Conservation (phyloP, 768 basidiomycete genomes). For the Russula lepida region DNA sequence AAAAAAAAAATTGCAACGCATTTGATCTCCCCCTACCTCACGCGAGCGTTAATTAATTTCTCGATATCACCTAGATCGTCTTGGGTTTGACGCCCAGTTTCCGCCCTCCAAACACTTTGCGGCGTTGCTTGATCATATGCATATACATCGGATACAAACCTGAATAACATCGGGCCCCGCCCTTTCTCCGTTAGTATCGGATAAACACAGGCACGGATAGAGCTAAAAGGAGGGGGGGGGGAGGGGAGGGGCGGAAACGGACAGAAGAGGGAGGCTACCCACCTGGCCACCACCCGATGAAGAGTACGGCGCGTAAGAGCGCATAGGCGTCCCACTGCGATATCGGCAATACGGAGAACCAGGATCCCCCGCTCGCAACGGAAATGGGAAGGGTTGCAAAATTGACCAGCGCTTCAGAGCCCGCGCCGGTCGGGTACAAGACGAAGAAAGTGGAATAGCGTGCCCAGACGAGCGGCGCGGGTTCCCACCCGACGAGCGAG, state of each 20-base stretch:
- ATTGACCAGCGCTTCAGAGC: constrained; percentile 81
- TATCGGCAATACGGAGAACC: constrained; percentile 16
- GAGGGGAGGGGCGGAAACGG: background rate
- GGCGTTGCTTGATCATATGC: constrained; percentile 51
- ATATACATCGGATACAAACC: constrained; percentile 49
- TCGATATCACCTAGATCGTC: constrained; percentile 16
- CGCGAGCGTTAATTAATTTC: background rate
- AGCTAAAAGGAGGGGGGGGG: background rate
- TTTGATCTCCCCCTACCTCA: background rate
- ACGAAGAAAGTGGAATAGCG: constrained; percentile 93
- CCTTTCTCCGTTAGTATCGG: background rate
- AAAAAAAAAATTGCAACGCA: background rate
- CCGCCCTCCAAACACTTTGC: constrained; percentile 42
- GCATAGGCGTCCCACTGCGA: constrained; percentile 36
- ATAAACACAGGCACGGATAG: background rate
- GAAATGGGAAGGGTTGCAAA: constrained; percentile 58
- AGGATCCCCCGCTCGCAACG: constrained; percentile 27
- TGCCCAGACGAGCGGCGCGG: constrained; percentile 46
- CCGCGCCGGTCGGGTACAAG: constrained; percentile 90
- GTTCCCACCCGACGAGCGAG: constrained; percentile 48
- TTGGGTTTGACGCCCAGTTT: constrained; percentile 32
- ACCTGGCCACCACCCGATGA: constrained; percentile 89
- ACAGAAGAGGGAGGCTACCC: constrained; percentile 23
- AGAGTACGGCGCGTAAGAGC: constrained; percentile 40
- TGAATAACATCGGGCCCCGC: constrained; percentile 14